Conservation (phyloP, 2,329 filamentous ascomycete species). For the Polytolypa hystricis region DNA sequence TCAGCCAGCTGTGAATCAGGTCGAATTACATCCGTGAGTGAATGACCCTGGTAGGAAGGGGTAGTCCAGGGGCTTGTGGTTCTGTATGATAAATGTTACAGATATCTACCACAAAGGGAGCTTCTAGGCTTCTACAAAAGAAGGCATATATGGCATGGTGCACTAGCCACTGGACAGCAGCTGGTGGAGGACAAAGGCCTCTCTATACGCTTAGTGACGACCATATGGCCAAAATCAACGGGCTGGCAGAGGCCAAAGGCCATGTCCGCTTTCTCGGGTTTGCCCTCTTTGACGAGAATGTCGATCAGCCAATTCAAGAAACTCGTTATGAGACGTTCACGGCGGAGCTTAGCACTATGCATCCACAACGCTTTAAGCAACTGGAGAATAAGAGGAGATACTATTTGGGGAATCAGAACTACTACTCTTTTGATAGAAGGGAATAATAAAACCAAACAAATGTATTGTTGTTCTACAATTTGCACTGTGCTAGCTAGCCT, state of each 20-base stretch:
- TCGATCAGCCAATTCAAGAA: background rate
- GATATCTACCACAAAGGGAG: constrained; percentile 5
- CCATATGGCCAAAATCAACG: background rate
- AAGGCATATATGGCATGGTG: constrained; percentile 9
- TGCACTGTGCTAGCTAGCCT: too few relatives aligned
- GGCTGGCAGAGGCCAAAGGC: background rate
- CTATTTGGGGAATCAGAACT: too few relatives aligned
- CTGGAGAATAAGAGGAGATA: too few relatives aligned
- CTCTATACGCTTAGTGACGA: constrained; percentile 2
- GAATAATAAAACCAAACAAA: too few relatives aligned
- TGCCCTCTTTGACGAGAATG: constrained; percentile 2
- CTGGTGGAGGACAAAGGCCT: constrained; percentile 33
- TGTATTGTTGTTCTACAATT: too few relatives aligned
- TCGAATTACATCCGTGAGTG: constrained; percentile 48
- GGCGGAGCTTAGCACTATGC: too few relatives aligned
- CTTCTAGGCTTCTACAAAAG: constrained; percentile 5
- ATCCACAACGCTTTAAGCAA: too few relatives aligned
- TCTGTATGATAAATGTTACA: background rate
- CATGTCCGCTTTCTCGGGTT: constrained; percentile 1
- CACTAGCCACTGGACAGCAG: constrained; percentile 14
- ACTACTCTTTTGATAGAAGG: too few relatives aligned
- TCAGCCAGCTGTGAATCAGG: constrained; percentile 52
- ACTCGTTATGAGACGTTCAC: too few relatives aligned
- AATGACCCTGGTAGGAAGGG: background rate
- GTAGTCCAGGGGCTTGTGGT: background rate